Percentiles rank a stretch among this genome's conserved stretches.
Evolutionary conservation across 2,329 filamentous ascomycete genomes (phyloP).

Genomic region (Fusarium scirpi): DNA sequence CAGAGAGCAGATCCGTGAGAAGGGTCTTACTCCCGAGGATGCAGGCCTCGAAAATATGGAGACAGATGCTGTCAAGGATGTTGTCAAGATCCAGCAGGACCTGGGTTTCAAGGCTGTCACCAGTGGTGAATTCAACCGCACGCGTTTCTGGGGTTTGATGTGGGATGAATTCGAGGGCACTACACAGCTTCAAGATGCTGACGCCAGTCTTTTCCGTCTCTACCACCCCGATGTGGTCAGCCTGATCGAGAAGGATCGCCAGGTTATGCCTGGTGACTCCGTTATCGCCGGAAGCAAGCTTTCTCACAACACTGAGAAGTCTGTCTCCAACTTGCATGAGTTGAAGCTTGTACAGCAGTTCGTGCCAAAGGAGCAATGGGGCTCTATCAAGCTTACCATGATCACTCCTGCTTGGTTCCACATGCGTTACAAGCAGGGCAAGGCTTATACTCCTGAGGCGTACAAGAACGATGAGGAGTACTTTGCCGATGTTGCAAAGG

Average conservation of each 20-base stretch:
- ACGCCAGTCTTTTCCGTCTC: constrained; percentile 64
- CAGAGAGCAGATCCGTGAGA: constrained; percentile 49
- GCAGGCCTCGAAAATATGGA: constrained; percentile 70
- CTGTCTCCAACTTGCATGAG: constrained; percentile 63
- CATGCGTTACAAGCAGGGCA: constrained; percentile 48
- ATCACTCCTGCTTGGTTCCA: constrained; percentile 62
- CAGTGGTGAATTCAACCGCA: constrained; percentile 76
- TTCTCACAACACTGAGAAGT: constrained; percentile 56
- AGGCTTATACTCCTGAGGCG: constrained; percentile 45
- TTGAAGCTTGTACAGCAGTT: constrained; percentile 60
- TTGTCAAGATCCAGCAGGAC: constrained; percentile 76
- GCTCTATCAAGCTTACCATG: constrained; percentile 65
- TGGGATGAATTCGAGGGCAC: constrained; percentile 67
- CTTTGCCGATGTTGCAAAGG: constrained; percentile 73
- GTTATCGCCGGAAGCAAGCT: constrained; percentile 65
- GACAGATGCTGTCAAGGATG: constrained; percentile 62
- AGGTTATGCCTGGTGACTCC: constrained; percentile 68
- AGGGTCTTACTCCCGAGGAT: constrained; percentile 62
- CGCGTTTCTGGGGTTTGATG: constrained; percentile 60
- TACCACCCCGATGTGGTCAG: constrained; percentile 68
- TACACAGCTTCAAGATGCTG: constrained; percentile 61
- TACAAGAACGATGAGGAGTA: constrained; percentile 61
- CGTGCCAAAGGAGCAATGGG: constrained; percentile 62
- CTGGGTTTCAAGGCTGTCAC: constrained; percentile 75
- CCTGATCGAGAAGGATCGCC: constrained; percentile 63